phyloP scores from a whole-genome alignment of 2,329 filamentous ascomycete genomes.

The Fusarium longipes region DNA sequence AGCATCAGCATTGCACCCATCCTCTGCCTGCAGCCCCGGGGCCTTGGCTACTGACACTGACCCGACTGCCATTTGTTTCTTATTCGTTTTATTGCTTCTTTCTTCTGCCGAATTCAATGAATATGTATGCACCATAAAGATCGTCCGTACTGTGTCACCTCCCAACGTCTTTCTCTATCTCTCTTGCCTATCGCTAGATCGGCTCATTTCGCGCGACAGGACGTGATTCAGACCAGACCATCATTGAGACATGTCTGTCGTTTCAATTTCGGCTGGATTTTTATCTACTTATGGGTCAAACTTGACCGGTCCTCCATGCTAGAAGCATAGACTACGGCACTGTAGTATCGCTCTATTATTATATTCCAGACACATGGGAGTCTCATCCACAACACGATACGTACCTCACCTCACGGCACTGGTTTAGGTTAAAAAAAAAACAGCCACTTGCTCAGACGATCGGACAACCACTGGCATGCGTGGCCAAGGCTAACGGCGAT shows the following conservation, averaged over 20 bases:
- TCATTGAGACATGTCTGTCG: constrained; percentile 34
- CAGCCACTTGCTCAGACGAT: constrained; percentile 4
- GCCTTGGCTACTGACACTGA: constrained; percentile 14
- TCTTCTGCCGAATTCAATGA: constrained; percentile 4
- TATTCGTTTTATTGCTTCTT: background rate
- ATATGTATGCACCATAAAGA: constrained; percentile 1
- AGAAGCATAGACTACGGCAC: background rate
- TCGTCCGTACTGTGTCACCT: constrained; percentile 4
- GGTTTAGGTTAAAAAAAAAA: constrained; percentile 7
- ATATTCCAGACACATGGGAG: constrained; percentile 5
- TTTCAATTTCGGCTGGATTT: constrained; percentile 34
- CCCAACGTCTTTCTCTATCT: constrained; percentile 21
- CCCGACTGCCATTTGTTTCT: constrained; percentile 2
- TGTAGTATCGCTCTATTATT: background rate
- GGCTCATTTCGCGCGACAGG: constrained; percentile 26
- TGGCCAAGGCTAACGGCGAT: constrained; percentile 9
- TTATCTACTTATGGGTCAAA: background rate
- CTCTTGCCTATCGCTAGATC: constrained; percentile 18
- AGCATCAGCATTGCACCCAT: constrained; percentile 9
- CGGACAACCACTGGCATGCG: constrained; percentile 26
- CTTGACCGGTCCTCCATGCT: background rate
- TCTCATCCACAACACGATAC: constrained; percentile 24
- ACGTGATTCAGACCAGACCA: constrained; percentile 27
- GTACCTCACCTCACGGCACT: constrained; percentile 6
- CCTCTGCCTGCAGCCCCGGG: constrained; percentile 18